These are phyloP conservation scores for Colletotrichum tabaci DNA, from an alignment of 2,329 filamentous ascomycete genomes.

Conservation along the genomic window DNA sequence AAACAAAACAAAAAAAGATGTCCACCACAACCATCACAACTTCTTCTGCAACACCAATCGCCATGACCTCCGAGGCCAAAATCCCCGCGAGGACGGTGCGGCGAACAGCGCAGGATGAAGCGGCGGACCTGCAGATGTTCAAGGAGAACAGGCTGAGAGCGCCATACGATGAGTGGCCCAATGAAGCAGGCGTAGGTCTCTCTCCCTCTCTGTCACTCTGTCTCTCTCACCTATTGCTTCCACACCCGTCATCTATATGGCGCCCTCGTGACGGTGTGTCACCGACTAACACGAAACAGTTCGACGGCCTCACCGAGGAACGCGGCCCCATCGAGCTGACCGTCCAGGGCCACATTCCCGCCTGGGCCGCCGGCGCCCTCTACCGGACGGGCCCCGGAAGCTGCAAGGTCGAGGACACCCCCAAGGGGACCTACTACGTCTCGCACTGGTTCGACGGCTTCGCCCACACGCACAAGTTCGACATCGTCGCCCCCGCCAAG, in stretches of 20 bases:
- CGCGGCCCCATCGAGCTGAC: constrained; percentile 74
- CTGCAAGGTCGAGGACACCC: constrained; percentile 71
- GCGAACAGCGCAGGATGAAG: constrained; percentile 38
- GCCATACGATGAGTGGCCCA: constrained; percentile 62
- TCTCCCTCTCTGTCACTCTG: no score
- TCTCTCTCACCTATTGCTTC: no score
- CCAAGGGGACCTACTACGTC: constrained; percentile 71
- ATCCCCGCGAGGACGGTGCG: constrained; percentile 25
- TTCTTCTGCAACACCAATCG: background rate
- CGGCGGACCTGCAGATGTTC: constrained; percentile 32
- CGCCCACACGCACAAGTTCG: constrained; percentile 79
- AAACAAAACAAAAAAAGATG: background rate
- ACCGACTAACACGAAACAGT: constrained; percentile 60
- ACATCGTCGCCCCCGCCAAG: constrained; percentile 65
- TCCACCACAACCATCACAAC: constrained; percentile 3
- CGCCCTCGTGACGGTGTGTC: no score
- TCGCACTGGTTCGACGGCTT: constrained; percentile 89
- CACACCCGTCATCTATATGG: no score
- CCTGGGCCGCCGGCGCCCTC: constrained; percentile 79
- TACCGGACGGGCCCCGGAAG: constrained; percentile 83
- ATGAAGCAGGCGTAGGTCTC: constrained; percentile 60
- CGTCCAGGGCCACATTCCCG: constrained; percentile 77
- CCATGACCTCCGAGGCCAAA: constrained; percentile 7
- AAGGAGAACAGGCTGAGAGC: constrained; percentile 43
- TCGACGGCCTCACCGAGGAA: constrained; percentile 77